phyloP scores from a whole-genome alignment of 208 protist genomes.

The Leishmania tarentolae region DNA sequence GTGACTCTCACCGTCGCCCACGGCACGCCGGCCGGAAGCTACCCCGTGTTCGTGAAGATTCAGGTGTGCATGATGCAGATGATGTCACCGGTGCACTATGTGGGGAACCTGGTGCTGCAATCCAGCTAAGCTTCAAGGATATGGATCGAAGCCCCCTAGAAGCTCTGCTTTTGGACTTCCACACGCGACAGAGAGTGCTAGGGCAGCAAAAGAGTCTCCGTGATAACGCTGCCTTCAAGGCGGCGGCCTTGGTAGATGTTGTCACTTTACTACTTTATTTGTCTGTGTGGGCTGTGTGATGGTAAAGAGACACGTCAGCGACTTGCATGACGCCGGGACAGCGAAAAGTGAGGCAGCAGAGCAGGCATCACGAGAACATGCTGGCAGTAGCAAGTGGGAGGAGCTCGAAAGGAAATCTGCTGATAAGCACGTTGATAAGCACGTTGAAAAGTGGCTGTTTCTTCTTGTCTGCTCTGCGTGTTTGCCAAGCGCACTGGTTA shows the following conservation, averaged over 20 bases:
- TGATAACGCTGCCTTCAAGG: background rate
- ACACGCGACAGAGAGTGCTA: background rate
- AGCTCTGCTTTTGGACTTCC: background rate
- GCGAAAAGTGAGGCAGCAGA: background rate
- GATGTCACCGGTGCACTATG: slow-evolving; percentile 30
- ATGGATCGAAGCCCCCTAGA: too few species aligned
- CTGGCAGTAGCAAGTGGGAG: background rate
- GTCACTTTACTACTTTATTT: background rate
- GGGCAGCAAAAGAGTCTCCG: background rate
- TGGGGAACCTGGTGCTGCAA: slow-evolving; percentile 26
- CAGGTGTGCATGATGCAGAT: slow-evolving; percentile 35
- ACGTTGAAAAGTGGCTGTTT: background rate
- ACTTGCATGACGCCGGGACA: too few species aligned
- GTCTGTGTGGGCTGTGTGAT: background rate
- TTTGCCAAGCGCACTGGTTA: background rate
- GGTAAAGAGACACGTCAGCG: background rate
- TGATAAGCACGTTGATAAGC: too few species aligned
- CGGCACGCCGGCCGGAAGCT: slow-evolving; percentile 11
- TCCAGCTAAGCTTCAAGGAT: too few species aligned
- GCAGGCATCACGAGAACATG: background rate
- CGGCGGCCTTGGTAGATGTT: background rate
- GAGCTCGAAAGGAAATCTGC: background rate
- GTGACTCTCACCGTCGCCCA: slow-evolving; percentile 18
- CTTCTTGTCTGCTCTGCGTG: background rate
- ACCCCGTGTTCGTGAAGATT: slow-evolving; percentile 31